These are phyloP conservation scores for Triticum dicoccoides DNA, from an alignment of 176 grass and related monocot genomes.

Conservation along the genomic window DNA sequence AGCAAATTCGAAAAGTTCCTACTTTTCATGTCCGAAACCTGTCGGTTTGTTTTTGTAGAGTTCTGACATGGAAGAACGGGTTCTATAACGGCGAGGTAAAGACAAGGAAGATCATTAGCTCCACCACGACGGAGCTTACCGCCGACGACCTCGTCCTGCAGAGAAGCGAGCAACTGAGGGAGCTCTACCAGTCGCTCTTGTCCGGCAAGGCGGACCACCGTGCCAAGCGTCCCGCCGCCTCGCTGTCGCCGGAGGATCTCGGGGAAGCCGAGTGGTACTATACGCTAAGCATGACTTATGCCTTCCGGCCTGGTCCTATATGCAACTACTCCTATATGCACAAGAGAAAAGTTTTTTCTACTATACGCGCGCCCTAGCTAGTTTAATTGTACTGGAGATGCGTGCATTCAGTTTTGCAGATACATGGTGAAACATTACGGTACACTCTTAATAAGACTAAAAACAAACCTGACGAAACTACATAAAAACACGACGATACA, in stretches of 20 bases:
- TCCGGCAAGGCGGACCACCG: slow-evolving; percentile 62
- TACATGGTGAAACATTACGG: no score
- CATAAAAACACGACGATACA: no score
- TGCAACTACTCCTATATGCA: no score
- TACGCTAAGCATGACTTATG: slow-evolving; percentile 81
- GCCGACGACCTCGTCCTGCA: slow-evolving; percentile 53
- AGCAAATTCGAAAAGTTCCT: no score
- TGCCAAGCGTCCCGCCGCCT: slow-evolving; percentile 48
- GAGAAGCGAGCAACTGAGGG: slow-evolving; percentile 74
- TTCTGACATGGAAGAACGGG: slow-evolving; percentile 67
- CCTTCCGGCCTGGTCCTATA: slow-evolving; percentile 48
- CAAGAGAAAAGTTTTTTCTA: no score
- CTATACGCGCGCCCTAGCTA: no score
- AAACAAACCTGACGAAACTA: no score
- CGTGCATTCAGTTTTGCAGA: no score
- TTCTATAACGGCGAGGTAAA: slow-evolving; percentile 94
- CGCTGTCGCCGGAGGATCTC: slow-evolving; percentile 74
- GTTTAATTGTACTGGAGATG: no score
- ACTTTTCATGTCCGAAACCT: no score
- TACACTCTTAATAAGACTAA: no score
- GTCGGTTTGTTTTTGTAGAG: slow-evolving; percentile 13
- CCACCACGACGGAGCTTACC: slow-evolving; percentile 42
- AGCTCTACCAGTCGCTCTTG: slow-evolving; percentile 72
- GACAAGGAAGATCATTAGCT: slow-evolving; percentile 68
- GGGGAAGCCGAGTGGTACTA: slow-evolving; percentile 82